Base-by-base conservation (phyloP, 2,329 filamentous ascomycete genomes). In the Paraconiothyrium sp. region DNA sequence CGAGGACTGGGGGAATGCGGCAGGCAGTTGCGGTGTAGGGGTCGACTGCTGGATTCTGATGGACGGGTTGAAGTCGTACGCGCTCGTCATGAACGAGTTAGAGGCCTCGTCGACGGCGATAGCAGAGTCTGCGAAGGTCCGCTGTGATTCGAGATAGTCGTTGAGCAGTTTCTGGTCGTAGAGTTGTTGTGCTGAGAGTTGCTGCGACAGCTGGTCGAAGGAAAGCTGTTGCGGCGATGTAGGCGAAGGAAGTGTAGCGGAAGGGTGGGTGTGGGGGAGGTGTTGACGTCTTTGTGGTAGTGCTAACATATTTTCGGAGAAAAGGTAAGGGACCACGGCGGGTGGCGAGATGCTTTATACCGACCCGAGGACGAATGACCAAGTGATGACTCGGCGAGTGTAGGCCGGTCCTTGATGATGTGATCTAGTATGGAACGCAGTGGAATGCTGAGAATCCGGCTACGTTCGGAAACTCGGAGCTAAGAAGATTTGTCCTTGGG, bases 31-130 rank as follows among this genome's bases (percentile, higher is more conserved):
- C 30, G 78, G 74, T 47, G 73, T 75, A 16, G 78, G 78, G 24
- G 78, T 79, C 64, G 78, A 79, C 63, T 80, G 78, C 62, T 80
- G 78, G 34, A 80, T 73, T 59, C 78, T 72, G 62, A 80, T 79
- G 34, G 76, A 66, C 54, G 78, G 78, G 59, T 75, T 78, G 59
- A 75, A 76, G 64, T 76, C 71, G 50, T 72, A 75, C 59, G 73
- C 65, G 64, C 65, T 62, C 63, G 70, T 71, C 76, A 78, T 78
- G 67, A 72, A 77, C 65, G 71, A 68, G 59, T 69, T 68, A 54
- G 71, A 52, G 34, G 48, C 62, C 65, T 55, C 65, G 61, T 61
- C 62, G 63, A 67, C 50, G 37, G 56, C 37, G 47, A 57, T 50
- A n/a, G 34, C 32, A 59, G 50, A 20, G 58, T 68, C 39, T 60